These are phyloP conservation scores for Pichia sp. DNA, from an alignment of 1,139 yeast genomes.

Conservation along the genomic window DNA sequence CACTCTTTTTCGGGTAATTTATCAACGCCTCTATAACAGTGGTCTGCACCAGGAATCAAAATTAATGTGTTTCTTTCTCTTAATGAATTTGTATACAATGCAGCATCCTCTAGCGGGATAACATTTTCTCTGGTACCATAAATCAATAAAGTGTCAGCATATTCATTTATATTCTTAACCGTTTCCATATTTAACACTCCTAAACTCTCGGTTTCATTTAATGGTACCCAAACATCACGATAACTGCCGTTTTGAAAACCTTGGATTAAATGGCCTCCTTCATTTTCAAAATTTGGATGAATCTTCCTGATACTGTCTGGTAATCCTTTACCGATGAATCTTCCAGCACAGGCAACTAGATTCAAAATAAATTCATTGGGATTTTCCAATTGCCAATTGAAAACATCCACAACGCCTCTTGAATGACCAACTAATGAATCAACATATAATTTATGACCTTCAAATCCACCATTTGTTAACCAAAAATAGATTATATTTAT, in stretches of 20 bases:
- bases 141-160: conserved; percentile 54
- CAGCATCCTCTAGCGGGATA: conserved; percentile 60
- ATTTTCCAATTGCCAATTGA: conserved; percentile 50
- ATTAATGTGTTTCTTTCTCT: conserved; percentile 53
- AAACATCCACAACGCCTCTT: conserved; percentile 73
- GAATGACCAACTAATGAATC: conserved; percentile 68
- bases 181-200: conserved; percentile 43
- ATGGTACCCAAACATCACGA: conserved; percentile 36
- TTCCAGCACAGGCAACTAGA: conserved; percentile 60
- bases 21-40: conserved; percentile 59
- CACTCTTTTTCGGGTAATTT: conserved; percentile 31
- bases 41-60: conserved; percentile 67
- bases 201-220: conserved; percentile 49
- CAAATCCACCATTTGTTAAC: conserved; percentile 34
- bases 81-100: conserved; percentile 44
- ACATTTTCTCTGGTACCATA: conserved; percentile 66
- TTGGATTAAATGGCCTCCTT: conserved; percentile 34
- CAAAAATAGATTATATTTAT: conserved; percentile 48
- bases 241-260: conserved; percentile 48
- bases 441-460: conserved; percentile 40
- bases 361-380: conserved; percentile 38
- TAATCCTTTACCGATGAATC: conserved; percentile 42
- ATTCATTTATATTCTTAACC: conserved; percentile 39
- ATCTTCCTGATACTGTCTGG: conserved; percentile 24
- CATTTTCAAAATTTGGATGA: conserved; percentile 31